phyloP scores from a whole-genome alignment of 2,329 filamentous ascomycete species.

The Botrytis aclada region DNA sequence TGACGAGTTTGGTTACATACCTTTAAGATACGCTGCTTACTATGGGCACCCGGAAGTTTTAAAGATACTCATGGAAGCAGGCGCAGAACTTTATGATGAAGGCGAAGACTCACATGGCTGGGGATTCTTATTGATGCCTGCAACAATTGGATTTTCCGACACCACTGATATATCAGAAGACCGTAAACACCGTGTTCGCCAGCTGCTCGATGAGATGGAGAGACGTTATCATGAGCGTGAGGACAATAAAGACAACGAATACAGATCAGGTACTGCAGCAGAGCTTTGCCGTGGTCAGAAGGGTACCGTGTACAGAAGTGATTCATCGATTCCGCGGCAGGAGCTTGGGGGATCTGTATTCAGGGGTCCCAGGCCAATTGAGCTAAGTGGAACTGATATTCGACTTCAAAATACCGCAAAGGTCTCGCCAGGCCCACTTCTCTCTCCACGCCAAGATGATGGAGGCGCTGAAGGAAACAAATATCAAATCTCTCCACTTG shows the following conservation, averaged over 20 bases:
- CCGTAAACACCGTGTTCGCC: slow-evolving; percentile 12
- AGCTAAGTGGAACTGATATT: neutral
- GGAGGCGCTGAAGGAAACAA: neutral
- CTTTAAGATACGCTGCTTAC: slow-evolving; percentile 20
- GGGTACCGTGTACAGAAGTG: neutral
- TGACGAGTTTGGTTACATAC: slow-evolving; percentile 18
- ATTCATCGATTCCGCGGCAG: neutral
- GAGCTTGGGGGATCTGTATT: neutral
- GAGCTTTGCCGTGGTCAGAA: neutral
- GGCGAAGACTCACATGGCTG: slow-evolving; percentile 16
- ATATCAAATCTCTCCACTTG: neutral
- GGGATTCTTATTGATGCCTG: slow-evolving; percentile 6
- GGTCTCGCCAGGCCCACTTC: neutral
- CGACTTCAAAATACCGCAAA: neutral
- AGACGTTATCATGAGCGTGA: neutral
- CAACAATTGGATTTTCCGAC: slow-evolving; percentile 18
- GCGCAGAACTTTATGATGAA: slow-evolving; percentile 19
- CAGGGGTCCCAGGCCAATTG: neutral
- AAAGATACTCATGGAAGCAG: slow-evolving; percentile 15
- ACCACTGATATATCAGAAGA: slow-evolving; percentile 12
- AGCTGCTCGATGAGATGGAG: slow-evolving; percentile 16
- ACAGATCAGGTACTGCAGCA: too few relatives aligned
- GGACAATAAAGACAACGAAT: neutral
- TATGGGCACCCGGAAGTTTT: slow-evolving; percentile 20
- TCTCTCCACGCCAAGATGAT: neutral